These are phyloP conservation scores for Sclerotinia minor DNA, from an alignment of 2,329 filamentous ascomycete species.

Conservation along the genomic window DNA sequence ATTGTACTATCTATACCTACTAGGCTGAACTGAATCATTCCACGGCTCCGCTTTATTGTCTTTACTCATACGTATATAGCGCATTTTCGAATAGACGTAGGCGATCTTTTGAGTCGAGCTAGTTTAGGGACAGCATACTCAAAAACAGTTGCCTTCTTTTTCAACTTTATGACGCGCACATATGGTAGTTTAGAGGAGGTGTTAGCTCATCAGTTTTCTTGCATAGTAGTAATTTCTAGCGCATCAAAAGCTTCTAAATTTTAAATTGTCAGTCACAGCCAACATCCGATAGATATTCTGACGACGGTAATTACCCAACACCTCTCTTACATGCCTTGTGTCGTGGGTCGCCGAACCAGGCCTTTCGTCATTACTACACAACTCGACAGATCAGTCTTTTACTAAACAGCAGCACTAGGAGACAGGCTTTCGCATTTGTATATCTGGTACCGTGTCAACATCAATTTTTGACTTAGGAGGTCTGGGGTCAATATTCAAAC, in stretches of 20 bases:
- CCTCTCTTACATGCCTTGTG: background rate
- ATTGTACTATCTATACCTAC: background rate
- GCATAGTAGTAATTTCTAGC: background rate
- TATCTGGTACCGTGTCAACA: too few species aligned
- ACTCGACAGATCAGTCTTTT: background rate
- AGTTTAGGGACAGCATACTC: background rate
- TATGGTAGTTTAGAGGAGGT: background rate
- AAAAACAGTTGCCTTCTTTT: background rate
- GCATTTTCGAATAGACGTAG: background rate
- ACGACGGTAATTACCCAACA: too few species aligned
- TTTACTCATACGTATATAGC: background rate
- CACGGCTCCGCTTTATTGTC: background rate
- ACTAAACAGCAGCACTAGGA: background rate
- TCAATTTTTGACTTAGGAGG: background rate
- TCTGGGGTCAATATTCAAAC: background rate
- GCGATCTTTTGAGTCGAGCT: background rate
- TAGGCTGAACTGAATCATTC: background rate
- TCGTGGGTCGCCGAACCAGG: too few species aligned
- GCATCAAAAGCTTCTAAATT: background rate
- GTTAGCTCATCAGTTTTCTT: conserved; percentile 2
- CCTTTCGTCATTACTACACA: background rate
- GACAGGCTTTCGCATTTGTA: background rate
- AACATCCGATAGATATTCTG: background rate
- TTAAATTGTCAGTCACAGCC: background rate
- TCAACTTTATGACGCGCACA: background rate